These are phyloP conservation scores for Bremia lactucae DNA, from an alignment of 352 stramenopile species.

Conservation along the genomic window DNA sequence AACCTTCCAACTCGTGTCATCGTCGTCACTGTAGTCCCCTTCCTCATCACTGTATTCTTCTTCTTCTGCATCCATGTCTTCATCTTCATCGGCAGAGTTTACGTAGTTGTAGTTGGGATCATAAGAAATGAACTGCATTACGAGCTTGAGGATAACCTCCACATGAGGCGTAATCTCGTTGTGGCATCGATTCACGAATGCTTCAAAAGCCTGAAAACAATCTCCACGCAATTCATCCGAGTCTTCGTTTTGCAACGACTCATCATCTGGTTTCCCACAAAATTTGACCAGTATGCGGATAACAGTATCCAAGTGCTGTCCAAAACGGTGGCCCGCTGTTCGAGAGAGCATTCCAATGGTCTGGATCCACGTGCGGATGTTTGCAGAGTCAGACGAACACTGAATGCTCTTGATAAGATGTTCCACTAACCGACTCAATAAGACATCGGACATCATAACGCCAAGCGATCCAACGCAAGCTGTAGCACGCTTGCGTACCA, in stretches of 20 bases:
- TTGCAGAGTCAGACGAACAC: conserved; percentile 41
- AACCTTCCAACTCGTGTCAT: conserved; percentile 97
- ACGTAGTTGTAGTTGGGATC: conserved; percentile 99
- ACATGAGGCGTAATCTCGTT: conserved; percentile 93
- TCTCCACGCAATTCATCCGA: conserved; percentile 95
- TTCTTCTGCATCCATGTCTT: conserved; percentile 77
- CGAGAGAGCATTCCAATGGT: conserved; percentile 95
- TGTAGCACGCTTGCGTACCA: conserved; percentile 93
- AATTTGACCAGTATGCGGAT: conserved; percentile 94
- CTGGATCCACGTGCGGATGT: conserved; percentile 91
- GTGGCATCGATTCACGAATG: conserved; percentile 93
- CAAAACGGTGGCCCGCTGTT: conserved; percentile 92
- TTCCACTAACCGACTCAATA: conserved; percentile 90
- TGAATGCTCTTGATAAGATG: conserved; percentile 88
- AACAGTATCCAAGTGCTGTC: conserved; percentile 91
- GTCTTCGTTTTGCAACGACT: conserved; percentile 88
- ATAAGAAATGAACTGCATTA: conserved; percentile 92
- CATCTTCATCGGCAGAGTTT: conserved; percentile 86
- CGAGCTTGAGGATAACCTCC: conserved; percentile 83
- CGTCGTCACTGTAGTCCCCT: conserved; percentile 88
- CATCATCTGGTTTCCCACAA: conserved; percentile 87
- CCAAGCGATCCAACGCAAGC: conserved; percentile 91
- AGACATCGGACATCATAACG: conserved; percentile 89
- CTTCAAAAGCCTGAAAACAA: conserved; percentile 97
- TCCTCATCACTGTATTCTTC: conserved; percentile 76